Evolutionary conservation across 306 rosid species (phyloP).

Genomic region (Vigna mungo): DNA sequence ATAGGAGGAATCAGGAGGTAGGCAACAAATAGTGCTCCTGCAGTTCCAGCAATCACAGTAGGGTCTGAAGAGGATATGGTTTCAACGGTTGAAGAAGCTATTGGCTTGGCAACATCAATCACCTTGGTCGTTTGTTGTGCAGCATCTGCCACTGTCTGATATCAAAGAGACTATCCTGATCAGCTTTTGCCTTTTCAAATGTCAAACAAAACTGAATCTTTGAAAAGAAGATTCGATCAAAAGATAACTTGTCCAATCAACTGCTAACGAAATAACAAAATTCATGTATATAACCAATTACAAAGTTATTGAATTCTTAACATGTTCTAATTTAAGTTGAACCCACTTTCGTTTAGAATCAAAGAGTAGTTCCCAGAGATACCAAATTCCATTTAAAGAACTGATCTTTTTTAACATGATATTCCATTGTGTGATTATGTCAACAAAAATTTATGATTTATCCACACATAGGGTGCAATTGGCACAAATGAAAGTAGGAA

Average conservation of each 20-base stretch:
- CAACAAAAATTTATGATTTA: not conserved
- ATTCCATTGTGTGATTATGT: not conserved
- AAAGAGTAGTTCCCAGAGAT: not conserved
- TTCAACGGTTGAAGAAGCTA: constrained; percentile 80
- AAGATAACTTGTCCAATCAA: not conserved
- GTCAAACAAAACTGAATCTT: not conserved
- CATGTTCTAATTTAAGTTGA: not conserved
- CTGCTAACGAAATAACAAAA: not conserved
- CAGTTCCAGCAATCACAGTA: constrained; percentile 69
- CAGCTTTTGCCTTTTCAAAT: constrained; percentile 23
- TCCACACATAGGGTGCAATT: not conserved
- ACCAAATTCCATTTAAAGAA: not conserved
- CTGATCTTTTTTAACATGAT: not conserved
- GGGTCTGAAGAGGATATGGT: constrained; percentile 84
- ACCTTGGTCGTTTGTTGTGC: constrained; percentile 82
- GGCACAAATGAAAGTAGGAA: not conserved
- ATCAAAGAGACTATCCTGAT: constrained; percentile 41
- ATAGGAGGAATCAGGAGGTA: constrained; percentile 85
- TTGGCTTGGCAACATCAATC: constrained; percentile 84
- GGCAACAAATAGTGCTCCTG: constrained; percentile 74
- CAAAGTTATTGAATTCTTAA: not conserved
- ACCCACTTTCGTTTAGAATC: not conserved
- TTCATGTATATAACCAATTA: not conserved
- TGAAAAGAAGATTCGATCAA: not conserved
- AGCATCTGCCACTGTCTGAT: constrained; percentile 82